A percentile compares a stretch with the other conserved stretches of the same genome.
Evolutionary conservation across 2,329 filamentous ascomycete species (phyloP).

Genomic region (Trichoderma lentiforme): DNA sequence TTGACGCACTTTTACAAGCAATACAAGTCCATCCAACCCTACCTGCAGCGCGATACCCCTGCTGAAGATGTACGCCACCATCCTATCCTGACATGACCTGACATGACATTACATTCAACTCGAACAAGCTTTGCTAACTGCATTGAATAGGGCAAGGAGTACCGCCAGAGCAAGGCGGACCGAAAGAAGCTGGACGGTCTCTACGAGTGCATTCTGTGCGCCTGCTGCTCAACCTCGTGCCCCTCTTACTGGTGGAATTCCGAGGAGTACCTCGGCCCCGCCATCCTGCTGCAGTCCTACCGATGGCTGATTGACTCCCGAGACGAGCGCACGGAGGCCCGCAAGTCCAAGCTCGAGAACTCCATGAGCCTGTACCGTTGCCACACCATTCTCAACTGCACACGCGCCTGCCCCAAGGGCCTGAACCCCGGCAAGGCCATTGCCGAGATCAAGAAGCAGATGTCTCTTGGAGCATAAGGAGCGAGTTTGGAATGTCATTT

Average conservation of each 20-base stretch:
- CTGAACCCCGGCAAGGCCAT: slow-evolving; percentile 94
- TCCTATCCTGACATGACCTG: neutral
- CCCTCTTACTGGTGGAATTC: slow-evolving; percentile 99
- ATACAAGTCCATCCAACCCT: slow-evolving; percentile 99
- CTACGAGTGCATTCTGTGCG: slow-evolving; percentile 99
- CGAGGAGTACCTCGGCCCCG: slow-evolving; percentile 96
- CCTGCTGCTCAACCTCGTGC: slow-evolving; percentile 98
- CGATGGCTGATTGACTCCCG: slow-evolving; percentile 94
- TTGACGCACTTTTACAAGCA: slow-evolving; percentile 99
- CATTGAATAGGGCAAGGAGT: slow-evolving; percentile 94
- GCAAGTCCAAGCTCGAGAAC: slow-evolving; percentile 92
- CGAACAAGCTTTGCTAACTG: slow-evolving; percentile 13
- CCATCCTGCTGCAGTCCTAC: slow-evolving; percentile 96
- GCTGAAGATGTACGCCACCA: slow-evolving; percentile 69
- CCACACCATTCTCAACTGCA: slow-evolving; percentile 99
- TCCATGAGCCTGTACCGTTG: slow-evolving; percentile 98
- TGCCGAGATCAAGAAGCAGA: slow-evolving; percentile 97
- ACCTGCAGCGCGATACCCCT: slow-evolving; percentile 86
- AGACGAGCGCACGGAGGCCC: slow-evolving; percentile 83
- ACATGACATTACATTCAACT: neutral
- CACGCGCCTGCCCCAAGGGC: slow-evolving; percentile 95
- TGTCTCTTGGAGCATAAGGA: slow-evolving; percentile 54
- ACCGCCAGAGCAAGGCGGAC: slow-evolving; percentile 85
- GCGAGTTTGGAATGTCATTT: neutral
- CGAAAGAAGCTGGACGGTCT: slow-evolving; percentile 96